A percentile compares a stretch with the other conserved stretches of the same genome.
These are phyloP conservation scores for Madurella mycetomatis DNA, from an alignment of 2,329 filamentous ascomycete genomes.

Conservation along the genomic window DNA sequence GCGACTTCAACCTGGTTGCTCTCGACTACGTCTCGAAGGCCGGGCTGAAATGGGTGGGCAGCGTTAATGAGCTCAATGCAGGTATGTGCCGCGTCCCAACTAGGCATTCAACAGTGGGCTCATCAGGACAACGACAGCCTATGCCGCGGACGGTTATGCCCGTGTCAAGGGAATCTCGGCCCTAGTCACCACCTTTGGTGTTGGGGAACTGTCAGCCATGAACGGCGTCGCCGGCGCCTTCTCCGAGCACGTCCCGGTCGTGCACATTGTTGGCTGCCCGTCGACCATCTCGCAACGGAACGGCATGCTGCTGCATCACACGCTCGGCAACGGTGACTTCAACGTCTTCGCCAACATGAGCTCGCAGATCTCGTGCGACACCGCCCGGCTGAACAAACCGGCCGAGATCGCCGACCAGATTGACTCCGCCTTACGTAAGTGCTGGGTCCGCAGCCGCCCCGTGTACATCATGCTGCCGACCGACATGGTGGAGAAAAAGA, in stretches of 20 bases:
- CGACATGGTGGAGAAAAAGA: conserved; percentile 71
- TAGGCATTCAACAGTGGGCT: background rate
- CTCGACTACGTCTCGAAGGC: conserved; percentile 60
- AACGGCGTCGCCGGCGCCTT: conserved; percentile 72
- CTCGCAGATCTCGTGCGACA: conserved; percentile 63
- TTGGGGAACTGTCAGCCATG: conserved; percentile 68
- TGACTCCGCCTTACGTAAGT: conserved; percentile 71
- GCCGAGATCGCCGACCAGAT: conserved; percentile 69
- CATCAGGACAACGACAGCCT: conserved; percentile 42
- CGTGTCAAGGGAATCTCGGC: conserved; percentile 67
- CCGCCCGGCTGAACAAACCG: conserved; percentile 66
- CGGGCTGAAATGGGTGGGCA: conserved; percentile 62
- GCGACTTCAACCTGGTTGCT: conserved; percentile 67
- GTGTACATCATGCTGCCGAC: conserved; percentile 82
- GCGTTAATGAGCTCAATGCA: conserved; percentile 69
- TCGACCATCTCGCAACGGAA: conserved; percentile 45
- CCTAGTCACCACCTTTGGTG: conserved; percentile 71
- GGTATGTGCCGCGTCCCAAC: conserved; percentile 40
- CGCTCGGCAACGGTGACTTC: conserved; percentile 73
- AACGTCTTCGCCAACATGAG: conserved; percentile 80
- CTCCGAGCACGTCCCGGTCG: conserved; percentile 66
- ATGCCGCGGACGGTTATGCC: conserved; percentile 77
- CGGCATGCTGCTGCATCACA: conserved; percentile 58
- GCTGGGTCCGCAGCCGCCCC: conserved; percentile 68
- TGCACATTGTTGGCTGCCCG: conserved; percentile 60